Percentiles rank a stretch among this genome's conserved stretches.
phyloP scores from a whole-genome alignment of 2,329 filamentous ascomycete species.

The Talaromyces sp. region DNA sequence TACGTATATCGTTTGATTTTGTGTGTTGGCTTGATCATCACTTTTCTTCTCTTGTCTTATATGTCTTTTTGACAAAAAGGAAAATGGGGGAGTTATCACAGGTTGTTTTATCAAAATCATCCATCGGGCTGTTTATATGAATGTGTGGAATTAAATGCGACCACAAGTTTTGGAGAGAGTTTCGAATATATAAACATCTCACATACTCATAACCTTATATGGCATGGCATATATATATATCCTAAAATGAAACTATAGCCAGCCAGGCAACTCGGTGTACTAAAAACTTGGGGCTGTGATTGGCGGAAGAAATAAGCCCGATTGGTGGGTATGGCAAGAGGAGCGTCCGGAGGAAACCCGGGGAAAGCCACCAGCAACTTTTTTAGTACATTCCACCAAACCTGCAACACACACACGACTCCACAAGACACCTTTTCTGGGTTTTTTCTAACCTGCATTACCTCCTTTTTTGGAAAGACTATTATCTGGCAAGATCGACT shows the following conservation, averaged over 20 bases:
- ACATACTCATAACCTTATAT: not conserved
- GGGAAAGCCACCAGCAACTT: constrained; percentile 2
- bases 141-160: not conserved
- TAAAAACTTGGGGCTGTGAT: not conserved
- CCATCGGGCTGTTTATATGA: not conserved
- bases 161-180: no score
- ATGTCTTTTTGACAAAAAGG: not conserved
- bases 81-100: not conserved
- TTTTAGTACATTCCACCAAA: not conserved
- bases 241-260: not conserved
- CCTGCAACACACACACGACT: not conserved
- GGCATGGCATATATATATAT: not conserved
- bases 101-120: not conserved
- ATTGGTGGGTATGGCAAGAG: constrained; percentile 11
- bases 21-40: not conserved
- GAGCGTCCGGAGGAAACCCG: constrained; percentile 3
- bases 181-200: no score
- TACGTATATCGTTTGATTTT: not conserved
- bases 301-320: constrained; percentile 14
- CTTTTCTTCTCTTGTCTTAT: constrained; percentile 8
- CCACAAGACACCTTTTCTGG: not conserved
- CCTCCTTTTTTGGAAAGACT: not conserved
- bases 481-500: not conserved
- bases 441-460: not conserved
- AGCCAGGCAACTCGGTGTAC: not conserved